Conservation (phyloP, 768 basidiomycete genomes). For the Calocera cornea region DNA sequence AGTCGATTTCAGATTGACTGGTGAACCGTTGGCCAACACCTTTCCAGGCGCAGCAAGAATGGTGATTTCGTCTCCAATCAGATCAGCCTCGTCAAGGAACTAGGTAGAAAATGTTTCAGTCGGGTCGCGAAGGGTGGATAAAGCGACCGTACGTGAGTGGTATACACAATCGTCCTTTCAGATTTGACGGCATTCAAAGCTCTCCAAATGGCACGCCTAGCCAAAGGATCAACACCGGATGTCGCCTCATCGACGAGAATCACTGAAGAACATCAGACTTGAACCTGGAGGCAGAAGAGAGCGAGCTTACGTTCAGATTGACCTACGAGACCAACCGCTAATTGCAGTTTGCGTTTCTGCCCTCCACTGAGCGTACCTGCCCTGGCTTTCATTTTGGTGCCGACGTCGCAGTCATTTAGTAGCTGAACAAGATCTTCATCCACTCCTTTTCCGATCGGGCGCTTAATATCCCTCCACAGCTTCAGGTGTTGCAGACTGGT, state of each 20-base stretch:
- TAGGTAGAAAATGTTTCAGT: constrained; percentile 16
- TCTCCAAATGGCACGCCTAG: constrained; percentile 63
- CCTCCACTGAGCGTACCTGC: constrained; percentile 59
- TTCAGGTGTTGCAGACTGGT: constrained; percentile 58
- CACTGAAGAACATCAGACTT: constrained; percentile 1
- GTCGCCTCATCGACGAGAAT: constrained; percentile 26
- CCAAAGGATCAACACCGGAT: constrained; percentile 70
- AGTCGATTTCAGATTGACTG: constrained; percentile 56
- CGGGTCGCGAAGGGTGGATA: not conserved
- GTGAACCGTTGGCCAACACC: constrained; percentile 57
- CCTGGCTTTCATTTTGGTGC: constrained; percentile 51
- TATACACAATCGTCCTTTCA: constrained; percentile 57
- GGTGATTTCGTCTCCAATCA: constrained; percentile 62
- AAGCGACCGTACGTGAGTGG: constrained; percentile 48
- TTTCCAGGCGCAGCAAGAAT: constrained; percentile 64
- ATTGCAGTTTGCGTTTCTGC: constrained; percentile 69
- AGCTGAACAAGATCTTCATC: constrained; percentile 52
- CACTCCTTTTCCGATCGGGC: constrained; percentile 29
- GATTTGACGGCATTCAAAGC: constrained; percentile 53
- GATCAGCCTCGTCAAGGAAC: constrained; percentile 70
- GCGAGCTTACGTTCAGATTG: constrained; percentile 48
- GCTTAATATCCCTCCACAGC: constrained; percentile 62
- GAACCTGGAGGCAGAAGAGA: constrained; percentile 14
- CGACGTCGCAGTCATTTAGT: constrained; percentile 57
- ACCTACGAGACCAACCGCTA: constrained; percentile 67